Evolutionary conservation across 768 basidiomycete species (phyloP), one percentile per base, ranked within the genome.

Genomic region (Terana coerulea): DNA sequence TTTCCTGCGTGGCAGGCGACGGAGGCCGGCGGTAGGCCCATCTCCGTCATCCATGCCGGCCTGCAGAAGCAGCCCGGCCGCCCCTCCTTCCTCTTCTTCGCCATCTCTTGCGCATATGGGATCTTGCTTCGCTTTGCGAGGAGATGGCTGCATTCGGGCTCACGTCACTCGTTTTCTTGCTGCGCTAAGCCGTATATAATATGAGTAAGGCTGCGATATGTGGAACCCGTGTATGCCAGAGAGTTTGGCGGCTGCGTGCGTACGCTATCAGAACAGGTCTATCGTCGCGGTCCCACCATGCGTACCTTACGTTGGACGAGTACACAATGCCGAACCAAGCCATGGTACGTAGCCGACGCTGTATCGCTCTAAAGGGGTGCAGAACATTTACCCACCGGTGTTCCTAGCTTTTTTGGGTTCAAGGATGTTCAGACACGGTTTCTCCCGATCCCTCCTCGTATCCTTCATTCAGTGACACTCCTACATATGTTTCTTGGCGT

Each of bases 261-360:
- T 46, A n/a, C 33, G 47, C 47, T 49, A 49, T 49, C 47, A 49
- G 47, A 49, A 49, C 34, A 46, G 30, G 30, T 46, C 45, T 46
- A 46, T 46, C 45, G 34, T 24, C 47, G 29, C 28, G 26, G 37
- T 49, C 34, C 46, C 46, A 21, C 31, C 28, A 4, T 47, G n/a
- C 47, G 43, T 45, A 28, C 43, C 43, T 17, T 17, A 7, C 30
- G 6, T 17, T 5, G 14, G n/a, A n/a, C n/a, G n/a, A n/a, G n/a
- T n/a, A n/a, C n/a, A n/a, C n/a, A n/a, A n/a, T n/a, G n/a, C n/a
- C n/a, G n/a, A n/a, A n/a, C n/a, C n/a, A n/a, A n/a, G n/a, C n/a
- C n/a, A n/a, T n/a, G n/a, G n/a, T n/a, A n/a, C n/a, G n/a, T n/a
- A n/a, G n/a, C n/a, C n/a, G n/a, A n/a, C n/a, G n/a, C n/a, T n/a